Base-by-base conservation (phyloP, 2,329 filamentous ascomycete genomes). In the Metarhizium robertsii region DNA sequence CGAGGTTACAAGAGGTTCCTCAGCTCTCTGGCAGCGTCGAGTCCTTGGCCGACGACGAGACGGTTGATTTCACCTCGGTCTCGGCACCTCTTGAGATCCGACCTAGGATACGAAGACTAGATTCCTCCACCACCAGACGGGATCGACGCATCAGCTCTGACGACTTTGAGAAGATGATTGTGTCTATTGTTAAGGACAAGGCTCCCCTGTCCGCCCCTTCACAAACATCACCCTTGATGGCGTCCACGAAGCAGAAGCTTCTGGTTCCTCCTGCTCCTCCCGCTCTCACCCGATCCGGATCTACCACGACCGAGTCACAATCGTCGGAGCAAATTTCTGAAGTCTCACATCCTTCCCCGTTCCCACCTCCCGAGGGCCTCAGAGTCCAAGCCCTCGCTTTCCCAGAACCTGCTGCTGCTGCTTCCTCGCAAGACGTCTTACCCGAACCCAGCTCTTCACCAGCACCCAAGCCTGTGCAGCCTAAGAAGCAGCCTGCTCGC, bases 111-210 rank as follows among this genome's bases (percentile, higher is more conserved):
- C 79, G 79, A 64, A 79, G 86, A 63, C 80, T 86, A 64, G 88
- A 92, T 68, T 92, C 87, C 11, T 85, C 79, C 65, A 81, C 81
- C 34, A 88, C 86, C 67, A 83, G 87, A 85, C 61, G 84, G 79
- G 88, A 94, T 68, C 87, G 89, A 66, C 92, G 96, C 73, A 92
- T 96, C 62, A 95, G 91, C n/a, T 90, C 92, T 6, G 82, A 90
- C 65, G 89, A 94, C 64, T 79, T 97, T 34, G 90, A 96, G 72
- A 95, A 95, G 75, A 95, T 97, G 82, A 90, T 96, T 46, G 84
- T 88, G 55, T 90, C 87, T 43, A 96, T 96, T 55, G 94, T 96
- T 67, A 89, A 95, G 71, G 87, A 94, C 71, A 90, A 89, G 70
- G 79, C 76, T 53, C 82, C 77, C 63, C 70, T 84, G 8, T 76